Evolutionary conservation across 176 grass and related monocot species (phyloP).

Genomic region (Carex kokanica): DNA sequence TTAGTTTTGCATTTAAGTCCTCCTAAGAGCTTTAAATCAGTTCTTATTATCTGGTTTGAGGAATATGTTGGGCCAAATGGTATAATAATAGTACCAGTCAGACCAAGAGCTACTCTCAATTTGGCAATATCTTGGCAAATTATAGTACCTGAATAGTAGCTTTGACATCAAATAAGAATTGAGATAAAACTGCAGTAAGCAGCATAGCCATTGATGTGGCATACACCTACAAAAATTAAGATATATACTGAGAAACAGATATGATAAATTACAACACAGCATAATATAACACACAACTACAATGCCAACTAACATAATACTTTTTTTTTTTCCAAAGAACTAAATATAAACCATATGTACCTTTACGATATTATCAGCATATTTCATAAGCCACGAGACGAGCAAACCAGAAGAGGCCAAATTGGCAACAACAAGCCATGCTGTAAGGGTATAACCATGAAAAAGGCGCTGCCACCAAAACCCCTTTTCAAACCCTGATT

Average conservation of each 20-base stretch:
- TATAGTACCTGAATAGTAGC: slow-evolving; percentile 77
- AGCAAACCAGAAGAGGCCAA: slow-evolving; percentile 89
- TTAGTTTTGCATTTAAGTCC: slow-evolving; percentile 15
- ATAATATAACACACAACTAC: neutral
- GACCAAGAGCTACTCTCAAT: neutral
- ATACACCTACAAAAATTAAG: slow-evolving; percentile 61
- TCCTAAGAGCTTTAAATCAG: slow-evolving; percentile 6
- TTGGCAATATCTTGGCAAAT: neutral
- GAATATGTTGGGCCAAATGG: neutral
- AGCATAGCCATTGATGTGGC: slow-evolving; percentile 99
- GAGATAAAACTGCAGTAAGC: slow-evolving; percentile 81
- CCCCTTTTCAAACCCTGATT: slow-evolving; percentile 79
- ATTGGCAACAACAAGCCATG: slow-evolving; percentile 96
- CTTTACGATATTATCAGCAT: slow-evolving; percentile 98
- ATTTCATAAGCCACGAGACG: slow-evolving; percentile 98
- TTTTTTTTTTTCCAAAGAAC: neutral
- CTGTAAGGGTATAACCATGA: slow-evolving; percentile 76
- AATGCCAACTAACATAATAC: slow-evolving; percentile 2
- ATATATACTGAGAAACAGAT: slow-evolving; percentile 16
- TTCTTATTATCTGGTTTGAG: neutral
- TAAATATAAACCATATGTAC: slow-evolving; percentile 34
- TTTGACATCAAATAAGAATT: slow-evolving; percentile 83
- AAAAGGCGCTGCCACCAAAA: slow-evolving; percentile 83
- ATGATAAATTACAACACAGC: neutral
- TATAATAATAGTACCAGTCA: neutral